phyloP scores from a whole-genome alignment of 2,329 filamentous ascomycete genomes.

The Talaromyces sp. region DNA sequence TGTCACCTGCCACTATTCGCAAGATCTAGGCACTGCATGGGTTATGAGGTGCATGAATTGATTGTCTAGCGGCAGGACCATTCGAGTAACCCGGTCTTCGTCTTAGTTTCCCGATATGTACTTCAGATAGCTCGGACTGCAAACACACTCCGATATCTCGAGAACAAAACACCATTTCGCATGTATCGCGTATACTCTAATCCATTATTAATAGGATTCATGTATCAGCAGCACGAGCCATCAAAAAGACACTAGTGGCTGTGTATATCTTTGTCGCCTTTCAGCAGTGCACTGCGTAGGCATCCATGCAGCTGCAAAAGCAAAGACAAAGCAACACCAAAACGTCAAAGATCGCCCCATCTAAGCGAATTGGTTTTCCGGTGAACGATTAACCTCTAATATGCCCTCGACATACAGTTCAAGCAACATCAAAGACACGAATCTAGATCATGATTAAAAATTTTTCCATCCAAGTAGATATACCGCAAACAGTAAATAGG shows the following conservation, averaged over 20 bases:
- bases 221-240: neutral
- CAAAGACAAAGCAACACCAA: slow-evolving; percentile 1
- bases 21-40: neutral
- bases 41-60: neutral
- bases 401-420: neutral
- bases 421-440: neutral
- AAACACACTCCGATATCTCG: neutral
- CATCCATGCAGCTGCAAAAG: neutral
- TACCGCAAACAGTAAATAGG: neutral
- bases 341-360: neutral
- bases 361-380: neutral
- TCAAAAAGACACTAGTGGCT: neutral
- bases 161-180: neutral
- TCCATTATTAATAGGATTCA: neutral
- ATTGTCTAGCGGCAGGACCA: neutral
- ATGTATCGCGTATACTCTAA: neutral
- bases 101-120: neutral
- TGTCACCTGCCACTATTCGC: slow-evolving; percentile 5
- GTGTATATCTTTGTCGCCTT: neutral
- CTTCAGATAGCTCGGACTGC: neutral
- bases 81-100: neutral
- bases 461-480: neutral
- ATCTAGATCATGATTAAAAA: neutral
- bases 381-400: neutral
- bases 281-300: neutral